Percentiles rank a stretch among this genome's conserved stretches.
Conservation (phyloP, 2,329 filamentous ascomycete genomes). For the Byssochlamys sp. region DNA sequence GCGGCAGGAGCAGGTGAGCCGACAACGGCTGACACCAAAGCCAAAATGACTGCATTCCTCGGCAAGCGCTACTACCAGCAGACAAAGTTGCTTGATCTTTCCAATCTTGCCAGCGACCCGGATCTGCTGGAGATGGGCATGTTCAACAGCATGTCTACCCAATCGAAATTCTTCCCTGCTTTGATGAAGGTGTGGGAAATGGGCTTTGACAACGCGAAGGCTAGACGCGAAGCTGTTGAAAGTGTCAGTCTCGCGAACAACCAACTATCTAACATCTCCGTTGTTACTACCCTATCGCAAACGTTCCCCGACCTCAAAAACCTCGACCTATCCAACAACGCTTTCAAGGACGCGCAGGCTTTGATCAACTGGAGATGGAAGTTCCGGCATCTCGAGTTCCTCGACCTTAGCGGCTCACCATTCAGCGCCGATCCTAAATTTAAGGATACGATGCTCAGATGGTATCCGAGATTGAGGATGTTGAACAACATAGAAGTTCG, state of each 20-base stretch:
- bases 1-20: constrained; percentile 17
- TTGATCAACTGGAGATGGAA: constrained; percentile 69
- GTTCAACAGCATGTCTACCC: constrained; percentile 60
- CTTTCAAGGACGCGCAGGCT: constrained; percentile 57
- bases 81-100: constrained; percentile 71
- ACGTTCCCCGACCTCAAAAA: constrained; percentile 80
- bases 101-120: constrained; percentile 62
- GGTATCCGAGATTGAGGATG: constrained; percentile 72
- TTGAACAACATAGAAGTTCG: constrained; percentile 68
- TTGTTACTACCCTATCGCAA: constrained; percentile 64
- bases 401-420: constrained; percentile 70
- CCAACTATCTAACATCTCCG: constrained; percentile 59
- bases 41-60: constrained; percentile 62
- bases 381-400: constrained; percentile 67
- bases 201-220: constrained; percentile 61
- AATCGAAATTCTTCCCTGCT: constrained; percentile 82
- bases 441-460: constrained; percentile 59
- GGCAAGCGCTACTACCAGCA: constrained; percentile 61
- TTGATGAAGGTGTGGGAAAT: constrained; percentile 78
- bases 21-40: constrained; percentile 50
- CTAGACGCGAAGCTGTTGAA: constrained; percentile 67
- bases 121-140: constrained; percentile 65
- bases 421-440: constrained; percentile 56
- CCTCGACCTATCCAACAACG: constrained; percentile 78
- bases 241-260: constrained; percentile 78